Evolutionary conservation across 2,329 filamentous ascomycete genomes (phyloP).

Genomic region (Fusarium verticillioides): DNA sequence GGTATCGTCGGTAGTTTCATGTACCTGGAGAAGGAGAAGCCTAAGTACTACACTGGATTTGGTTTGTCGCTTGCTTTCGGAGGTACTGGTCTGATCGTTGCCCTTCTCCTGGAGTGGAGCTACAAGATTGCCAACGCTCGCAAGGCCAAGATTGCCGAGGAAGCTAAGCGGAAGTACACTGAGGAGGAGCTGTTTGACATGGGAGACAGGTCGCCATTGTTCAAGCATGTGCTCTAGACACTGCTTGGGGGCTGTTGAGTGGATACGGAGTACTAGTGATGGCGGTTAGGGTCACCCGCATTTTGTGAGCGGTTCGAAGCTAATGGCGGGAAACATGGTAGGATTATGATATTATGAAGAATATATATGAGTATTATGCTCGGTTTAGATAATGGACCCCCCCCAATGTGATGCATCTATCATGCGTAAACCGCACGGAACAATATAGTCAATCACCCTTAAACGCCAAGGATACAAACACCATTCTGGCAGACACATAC

Average conservation of each 20-base stretch:
- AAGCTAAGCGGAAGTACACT: constrained; percentile 45
- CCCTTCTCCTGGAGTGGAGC: constrained; percentile 47
- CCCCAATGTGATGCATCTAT: rapidly evolving
- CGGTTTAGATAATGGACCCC: no score
- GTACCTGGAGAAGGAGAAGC: constrained; percentile 47
- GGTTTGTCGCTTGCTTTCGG: constrained; percentile 50
- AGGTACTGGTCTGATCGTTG: constrained; percentile 43
- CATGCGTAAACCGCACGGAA: rapidly evolving
- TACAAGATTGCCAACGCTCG: constrained; percentile 46
- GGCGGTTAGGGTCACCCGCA: no score
- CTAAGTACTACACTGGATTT: constrained; percentile 62
- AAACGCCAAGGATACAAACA: background rate
- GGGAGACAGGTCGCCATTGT: constrained; percentile 49
- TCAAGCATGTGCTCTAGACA: constrained; percentile 44
- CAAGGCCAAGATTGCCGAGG: constrained; percentile 45
- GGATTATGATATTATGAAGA: constrained; percentile 2
- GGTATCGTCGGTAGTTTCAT: constrained; percentile 47
- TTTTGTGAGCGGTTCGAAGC: background rate
- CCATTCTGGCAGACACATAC: background rate
- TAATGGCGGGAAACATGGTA: background rate
- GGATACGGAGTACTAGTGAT: background rate
- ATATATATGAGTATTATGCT: no score
- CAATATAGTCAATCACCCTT: background rate
- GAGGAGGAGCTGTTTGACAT: constrained; percentile 48
- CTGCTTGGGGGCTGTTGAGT: rapidly evolving